Base-by-base conservation (phyloP, 768 basidiomycete species). In the Trametes punicea region DNA sequence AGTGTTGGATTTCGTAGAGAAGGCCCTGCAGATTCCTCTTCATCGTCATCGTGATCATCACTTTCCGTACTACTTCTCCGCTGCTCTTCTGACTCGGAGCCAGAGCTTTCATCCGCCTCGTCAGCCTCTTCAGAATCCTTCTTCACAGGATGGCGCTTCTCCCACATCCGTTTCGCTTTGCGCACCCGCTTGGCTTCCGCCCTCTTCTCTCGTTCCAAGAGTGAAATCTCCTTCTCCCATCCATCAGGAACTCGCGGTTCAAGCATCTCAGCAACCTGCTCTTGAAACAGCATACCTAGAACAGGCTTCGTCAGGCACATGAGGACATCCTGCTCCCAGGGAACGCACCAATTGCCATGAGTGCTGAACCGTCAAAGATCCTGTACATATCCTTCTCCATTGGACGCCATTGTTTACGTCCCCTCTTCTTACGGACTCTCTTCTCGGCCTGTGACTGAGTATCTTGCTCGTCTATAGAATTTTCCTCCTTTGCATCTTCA, bases 241-340 rank as follows among this genome's bases (percentile, higher is more conserved):
- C 68, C 74, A 0, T 73, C 72, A 1, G 80, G 79, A 15, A 77
- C 67, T 20, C 65, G 60, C 10, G 75, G 67, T 46, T 69, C 65
- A 25, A 85, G 62, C 29, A 75, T 63, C 2, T 68, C 71, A 8
- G 73, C 76, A 16, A 88, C 74, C 59, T 85, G 78, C 60, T 88
- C 85, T 59, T 90, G 87, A 15, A 89, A 68, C 20, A 89, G 67
- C 72, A 90, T 82, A 1, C 87, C 88, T 87, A 13, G 2, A 53
- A 25, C 23, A 56, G 4, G 8, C 31, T 31, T 36, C 36, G 27
- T 34, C 29, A 31, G 29, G 23, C 25, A 26, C 10, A 46, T 11
- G 36, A 34, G 10, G 38, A 29, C 23, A 47, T 11, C 15, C 31
- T 27, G 7, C n/a, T 2, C 31, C 31, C 18, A 23, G 23, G 44